A percentile compares a stretch with the other conserved stretches of the same genome.
Conservation (phyloP, 768 basidiomycete species). For the Suillus sp. region DNA sequence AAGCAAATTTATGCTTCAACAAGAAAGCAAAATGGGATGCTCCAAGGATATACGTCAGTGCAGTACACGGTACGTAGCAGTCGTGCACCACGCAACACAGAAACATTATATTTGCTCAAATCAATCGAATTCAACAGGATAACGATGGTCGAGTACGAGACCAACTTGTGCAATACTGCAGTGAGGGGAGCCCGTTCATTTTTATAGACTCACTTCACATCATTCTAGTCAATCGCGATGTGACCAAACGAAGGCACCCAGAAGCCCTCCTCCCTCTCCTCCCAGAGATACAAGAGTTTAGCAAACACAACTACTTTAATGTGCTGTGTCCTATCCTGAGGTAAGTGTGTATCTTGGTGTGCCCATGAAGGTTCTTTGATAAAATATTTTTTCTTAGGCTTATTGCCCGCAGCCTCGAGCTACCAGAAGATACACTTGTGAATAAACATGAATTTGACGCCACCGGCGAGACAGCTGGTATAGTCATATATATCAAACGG, state of each 20-base stretch:
- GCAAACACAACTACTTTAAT: constrained; percentile 51
- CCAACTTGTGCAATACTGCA: constrained; percentile 63
- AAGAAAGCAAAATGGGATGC: constrained; percentile 47
- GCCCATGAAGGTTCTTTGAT: background rate
- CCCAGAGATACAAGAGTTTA: constrained; percentile 53
- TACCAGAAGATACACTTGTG: constrained; percentile 54
- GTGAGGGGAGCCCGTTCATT: constrained; percentile 35
- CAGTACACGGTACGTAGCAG: constrained; percentile 45
- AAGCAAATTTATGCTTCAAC: constrained; percentile 42
- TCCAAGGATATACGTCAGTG: constrained; percentile 53
- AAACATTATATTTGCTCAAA: background rate
- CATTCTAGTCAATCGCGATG: constrained; percentile 49
- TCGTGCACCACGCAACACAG: background rate
- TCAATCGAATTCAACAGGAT: constrained; percentile 40
- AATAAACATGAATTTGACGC: constrained; percentile 48
- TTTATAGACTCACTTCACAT: background rate
- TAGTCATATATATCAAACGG: constrained; percentile 2
- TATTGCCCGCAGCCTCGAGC: constrained; percentile 52
- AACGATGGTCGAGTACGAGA: constrained; percentile 63
- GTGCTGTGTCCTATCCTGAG: constrained; percentile 51
- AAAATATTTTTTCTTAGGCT: constrained; percentile 35
- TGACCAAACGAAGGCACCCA: constrained; percentile 52
- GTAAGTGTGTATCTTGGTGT: constrained; percentile 24
- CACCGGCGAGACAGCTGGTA: constrained; percentile 45
- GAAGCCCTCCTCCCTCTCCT: constrained; percentile 50